A percentile compares a stretch with the other conserved stretches of the same genome.
Evolutionary conservation across 1,139 yeast species (phyloP).

Genomic region (Ogataea hybrid): DNA sequence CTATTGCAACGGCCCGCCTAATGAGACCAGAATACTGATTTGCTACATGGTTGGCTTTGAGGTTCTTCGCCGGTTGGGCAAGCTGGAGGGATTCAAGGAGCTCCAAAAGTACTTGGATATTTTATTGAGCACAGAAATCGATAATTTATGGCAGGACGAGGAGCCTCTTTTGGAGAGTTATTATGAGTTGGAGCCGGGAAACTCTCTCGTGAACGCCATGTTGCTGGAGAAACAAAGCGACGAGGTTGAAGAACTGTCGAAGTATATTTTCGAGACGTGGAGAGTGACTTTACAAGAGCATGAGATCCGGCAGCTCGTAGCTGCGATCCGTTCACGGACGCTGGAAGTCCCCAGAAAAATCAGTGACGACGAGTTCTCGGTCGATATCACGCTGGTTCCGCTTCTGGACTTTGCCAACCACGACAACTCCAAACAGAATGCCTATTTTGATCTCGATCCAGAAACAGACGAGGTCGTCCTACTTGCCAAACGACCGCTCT

Average conservation of each 20-base stretch:
- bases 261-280: conserved; percentile 18
- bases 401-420: conserved; percentile 69
- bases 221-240: conserved; percentile 8
- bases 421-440: conserved; percentile 40
- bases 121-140: no score
- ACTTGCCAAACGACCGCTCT: not conserved
- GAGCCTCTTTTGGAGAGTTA: conserved; percentile 31
- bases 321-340: conserved; percentile 56
- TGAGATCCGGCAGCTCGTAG: conserved; percentile 41
- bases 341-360: conserved; percentile 57
- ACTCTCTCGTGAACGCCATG: conserved; percentile 19
- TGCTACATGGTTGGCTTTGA: no score
- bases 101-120: no score
- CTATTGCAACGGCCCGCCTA: no score
- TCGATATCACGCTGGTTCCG: conserved; percentile 61
- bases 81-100: no score
- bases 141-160: no score
- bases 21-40: no score
- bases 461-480: conserved; percentile 3
- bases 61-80: no score
- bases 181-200: conserved; percentile 26
- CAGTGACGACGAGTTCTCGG: conserved; percentile 39
- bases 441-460: conserved; percentile 51
- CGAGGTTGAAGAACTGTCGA: conserved; percentile 23
- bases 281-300: conserved; percentile 26